A percentile compares a stretch with the other conserved stretches of the same genome.
These are phyloP conservation scores for Nothopassalora personata DNA, from an alignment of 2,329 filamentous ascomycete species.

Conservation along the genomic window DNA sequence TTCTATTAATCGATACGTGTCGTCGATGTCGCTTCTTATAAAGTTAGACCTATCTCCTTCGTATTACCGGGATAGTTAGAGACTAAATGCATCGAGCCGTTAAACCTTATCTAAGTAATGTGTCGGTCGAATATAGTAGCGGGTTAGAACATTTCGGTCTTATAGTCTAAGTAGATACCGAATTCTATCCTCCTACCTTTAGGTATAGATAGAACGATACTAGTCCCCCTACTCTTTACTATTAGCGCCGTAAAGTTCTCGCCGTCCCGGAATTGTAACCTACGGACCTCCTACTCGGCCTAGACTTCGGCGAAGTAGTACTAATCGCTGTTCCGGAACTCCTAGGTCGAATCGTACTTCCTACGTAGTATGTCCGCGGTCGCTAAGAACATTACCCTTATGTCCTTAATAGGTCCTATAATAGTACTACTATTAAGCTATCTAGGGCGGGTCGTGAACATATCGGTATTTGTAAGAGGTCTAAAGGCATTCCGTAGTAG, in stretches of 20 bases:
- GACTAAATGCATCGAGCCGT: slow-evolving; percentile 10
- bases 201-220: slow-evolving; percentile 14
- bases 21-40: background rate
- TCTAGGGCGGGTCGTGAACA: slow-evolving; percentile 38
- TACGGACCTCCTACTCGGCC: slow-evolving; percentile 49
- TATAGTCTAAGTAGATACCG: slow-evolving; percentile 22
- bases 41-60: background rate
- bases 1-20: slow-evolving; percentile 15
- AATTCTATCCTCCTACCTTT: slow-evolving; percentile 18
- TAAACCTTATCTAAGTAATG: slow-evolving; percentile 22
- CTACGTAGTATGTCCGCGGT: slow-evolving; percentile 29
- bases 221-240: background rate
- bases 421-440: slow-evolving; percentile 38
- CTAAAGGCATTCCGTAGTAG: slow-evolving; percentile 19
- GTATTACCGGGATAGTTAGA: background rate
- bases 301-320: slow-evolving; percentile 49
- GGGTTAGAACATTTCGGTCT: slow-evolving; percentile 22
- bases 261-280: slow-evolving; percentile 8
- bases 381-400: slow-evolving; percentile 30
- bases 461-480: slow-evolving; percentile 35
- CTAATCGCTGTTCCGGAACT: slow-evolving; percentile 35
- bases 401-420: slow-evolving; percentile 38
- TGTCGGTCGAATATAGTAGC: slow-evolving; percentile 18
- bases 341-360: slow-evolving; percentile 17
- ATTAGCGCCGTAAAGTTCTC: slow-evolving; percentile 4